A percentile compares a stretch with the other conserved stretches of the same genome.
phyloP scores from a whole-genome alignment of 2,329 filamentous ascomycete species.

The Hirsutella thompsonii region DNA sequence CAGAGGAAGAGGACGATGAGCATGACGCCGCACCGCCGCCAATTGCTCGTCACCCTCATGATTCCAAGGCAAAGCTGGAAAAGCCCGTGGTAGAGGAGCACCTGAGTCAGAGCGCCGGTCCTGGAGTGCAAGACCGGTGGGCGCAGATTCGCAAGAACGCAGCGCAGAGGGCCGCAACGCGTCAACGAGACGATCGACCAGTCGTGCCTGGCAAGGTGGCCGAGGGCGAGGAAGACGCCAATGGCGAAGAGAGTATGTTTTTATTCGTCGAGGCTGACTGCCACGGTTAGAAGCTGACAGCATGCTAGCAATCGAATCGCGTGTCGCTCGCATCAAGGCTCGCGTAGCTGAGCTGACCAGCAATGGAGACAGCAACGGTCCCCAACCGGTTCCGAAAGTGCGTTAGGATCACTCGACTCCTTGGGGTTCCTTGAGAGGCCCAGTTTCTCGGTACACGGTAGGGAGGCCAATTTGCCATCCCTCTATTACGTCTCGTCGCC shows the following conservation, averaged over 20 bases:
- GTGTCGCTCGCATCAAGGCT: conserved; percentile 94
- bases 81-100: conserved; percentile 15
- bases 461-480: neutral
- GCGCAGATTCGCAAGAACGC: conserved; percentile 94
- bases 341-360: conserved; percentile 88
- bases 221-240: conserved; percentile 75
- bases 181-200: conserved; percentile 50
- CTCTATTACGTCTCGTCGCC: neutral
- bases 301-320: conserved; percentile 75
- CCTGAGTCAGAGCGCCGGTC: conserved; percentile 19
- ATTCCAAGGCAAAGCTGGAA: conserved; percentile 12
- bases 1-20: conserved; percentile 38
- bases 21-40: conserved; percentile 39
- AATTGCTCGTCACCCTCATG: conserved; percentile 29
- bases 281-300: conserved; percentile 9
- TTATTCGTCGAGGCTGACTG: neutral
- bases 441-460: neutral
- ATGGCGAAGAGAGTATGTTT: conserved; percentile 80
- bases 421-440: neutral
- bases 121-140: conserved; percentile 62
- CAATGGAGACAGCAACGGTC: conserved; percentile 45
- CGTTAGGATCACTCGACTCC: conserved; percentile 8
- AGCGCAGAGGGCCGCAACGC: conserved; percentile 59
- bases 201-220: conserved; percentile 41
- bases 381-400: conserved; percentile 14